Evolutionary conservation across 805 yeast species (phyloP).

Genomic region (Pichia deserticola): DNA sequence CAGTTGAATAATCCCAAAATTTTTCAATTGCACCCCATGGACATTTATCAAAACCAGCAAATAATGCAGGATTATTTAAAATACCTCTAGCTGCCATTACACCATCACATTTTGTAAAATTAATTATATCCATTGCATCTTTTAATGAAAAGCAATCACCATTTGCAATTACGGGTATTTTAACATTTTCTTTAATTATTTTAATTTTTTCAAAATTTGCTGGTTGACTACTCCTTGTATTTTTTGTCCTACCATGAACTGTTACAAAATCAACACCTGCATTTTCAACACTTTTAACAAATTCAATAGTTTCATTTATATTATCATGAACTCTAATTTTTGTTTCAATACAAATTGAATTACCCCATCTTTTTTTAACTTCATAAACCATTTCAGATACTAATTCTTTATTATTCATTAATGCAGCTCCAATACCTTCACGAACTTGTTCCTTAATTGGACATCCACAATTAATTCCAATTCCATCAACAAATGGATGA

Average conservation of each 20-base stretch:
- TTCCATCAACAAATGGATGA: conserved; percentile 86
- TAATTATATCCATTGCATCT: conserved; percentile 59
- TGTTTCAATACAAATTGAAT: conserved; percentile 71
- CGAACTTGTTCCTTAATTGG: conserved; percentile 92
- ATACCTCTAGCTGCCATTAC: conserved; percentile 95
- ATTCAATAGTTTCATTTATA: conserved; percentile 59
- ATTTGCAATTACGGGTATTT: conserved; percentile 87
- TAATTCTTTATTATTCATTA: conserved; percentile 74
- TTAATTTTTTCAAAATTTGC: conserved; percentile 79
- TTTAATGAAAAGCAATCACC: conserved; percentile 79
- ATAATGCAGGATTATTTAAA: conserved; percentile 78
- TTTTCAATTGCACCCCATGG: conserved; percentile 91
- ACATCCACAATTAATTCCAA: conserved; percentile 95
- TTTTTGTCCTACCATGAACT: conserved; percentile 86
- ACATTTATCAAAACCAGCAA: conserved; percentile 62
- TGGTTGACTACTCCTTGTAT: conserved; percentile 77
- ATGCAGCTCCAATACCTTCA: conserved; percentile 95
- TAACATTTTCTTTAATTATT: conserved; percentile 46
- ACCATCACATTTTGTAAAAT: conserved; percentile 75
- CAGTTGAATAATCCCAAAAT: conserved; percentile 70
- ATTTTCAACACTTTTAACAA: conserved; percentile 66
- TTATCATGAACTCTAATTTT: conserved; percentile 85
- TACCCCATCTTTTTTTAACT: conserved; percentile 70
- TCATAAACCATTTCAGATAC: conserved; percentile 80
- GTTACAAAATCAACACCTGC: conserved; percentile 94